A percentile compares a stretch with the other conserved stretches of the same genome.
These are phyloP conservation scores for Bertia moriformis DNA, from an alignment of 2,329 filamentous ascomycete genomes.

Conservation along the genomic window DNA sequence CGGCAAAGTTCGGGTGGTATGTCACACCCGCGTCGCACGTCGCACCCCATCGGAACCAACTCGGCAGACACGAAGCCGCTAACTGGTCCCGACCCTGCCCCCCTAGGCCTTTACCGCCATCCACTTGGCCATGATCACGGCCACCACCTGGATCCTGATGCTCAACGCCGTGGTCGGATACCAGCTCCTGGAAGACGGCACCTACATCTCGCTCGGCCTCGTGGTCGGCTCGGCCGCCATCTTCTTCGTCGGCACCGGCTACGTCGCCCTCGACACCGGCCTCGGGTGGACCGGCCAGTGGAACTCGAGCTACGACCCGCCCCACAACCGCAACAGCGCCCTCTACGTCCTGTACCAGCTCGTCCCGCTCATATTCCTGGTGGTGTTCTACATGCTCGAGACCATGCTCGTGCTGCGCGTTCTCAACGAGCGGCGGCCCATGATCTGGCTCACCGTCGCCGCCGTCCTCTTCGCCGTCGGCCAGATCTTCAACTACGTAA, in stretches of 20 bases:
- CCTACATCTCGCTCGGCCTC: slow-evolving; percentile 65
- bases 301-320: slow-evolving; percentile 37
- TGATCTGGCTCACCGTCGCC: slow-evolving; percentile 69
- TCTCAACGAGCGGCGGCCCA: slow-evolving; percentile 77
- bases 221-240: slow-evolving; percentile 55
- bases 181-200: slow-evolving; percentile 87
- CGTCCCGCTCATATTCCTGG: slow-evolving; percentile 74
- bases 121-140: slow-evolving; percentile 78
- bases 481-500: slow-evolving; percentile 89
- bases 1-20: slow-evolving; percentile 55
- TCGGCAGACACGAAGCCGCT: slow-evolving; percentile 3
- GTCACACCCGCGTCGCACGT: slow-evolving; percentile 14
- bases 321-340: slow-evolving; percentile 61
- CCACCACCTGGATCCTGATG: slow-evolving; percentile 83
- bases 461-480: slow-evolving; percentile 75
- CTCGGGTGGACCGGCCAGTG: slow-evolving; percentile 74
- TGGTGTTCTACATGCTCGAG: slow-evolving; percentile 75
- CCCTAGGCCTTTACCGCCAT: slow-evolving; percentile 70
- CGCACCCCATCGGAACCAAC: slow-evolving; percentile 1
- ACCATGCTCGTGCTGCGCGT: slow-evolving; percentile 69
- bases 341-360: slow-evolving; percentile 93
- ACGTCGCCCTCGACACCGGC: slow-evolving; percentile 91
- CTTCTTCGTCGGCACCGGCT: slow-evolving; percentile 80
- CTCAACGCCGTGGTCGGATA: slow-evolving; percentile 86
- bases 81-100: slow-evolving; percentile 2